These are phyloP conservation scores for Selaginella tamariscina DNA, from an alignment of 75 land plant genomes.

Conservation along the genomic window DNA sequence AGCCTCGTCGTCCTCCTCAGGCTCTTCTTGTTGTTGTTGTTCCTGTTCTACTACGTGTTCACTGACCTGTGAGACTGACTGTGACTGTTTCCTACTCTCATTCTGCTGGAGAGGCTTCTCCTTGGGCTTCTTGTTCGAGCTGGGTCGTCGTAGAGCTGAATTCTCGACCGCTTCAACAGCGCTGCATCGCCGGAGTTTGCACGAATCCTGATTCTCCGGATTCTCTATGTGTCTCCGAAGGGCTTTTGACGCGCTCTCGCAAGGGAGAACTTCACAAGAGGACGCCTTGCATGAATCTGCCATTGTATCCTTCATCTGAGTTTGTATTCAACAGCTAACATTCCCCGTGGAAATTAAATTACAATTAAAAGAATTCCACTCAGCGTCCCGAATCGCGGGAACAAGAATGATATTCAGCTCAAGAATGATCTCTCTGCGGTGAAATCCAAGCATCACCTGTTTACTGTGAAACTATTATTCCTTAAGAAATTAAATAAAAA, in stretches of 20 bases:
- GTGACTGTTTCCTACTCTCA: too few relatives aligned
- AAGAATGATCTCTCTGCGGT: too few relatives aligned
- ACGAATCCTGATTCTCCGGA: neutral
- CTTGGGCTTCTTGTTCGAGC: neutral
- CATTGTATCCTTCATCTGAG: too few relatives aligned
- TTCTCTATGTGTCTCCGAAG: neutral
- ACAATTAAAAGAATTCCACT: too few relatives aligned
- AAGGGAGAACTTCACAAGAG: neutral
- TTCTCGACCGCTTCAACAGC: neutral
- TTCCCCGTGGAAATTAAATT: too few relatives aligned
- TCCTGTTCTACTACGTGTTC: neutral
- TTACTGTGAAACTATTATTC: too few relatives aligned
- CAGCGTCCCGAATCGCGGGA: too few relatives aligned
- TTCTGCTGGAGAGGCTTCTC: neutral
- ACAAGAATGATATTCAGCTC: too few relatives aligned
- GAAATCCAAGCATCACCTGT: too few relatives aligned
- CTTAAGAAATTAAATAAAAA: too few relatives aligned
- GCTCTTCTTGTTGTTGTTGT: neutral
- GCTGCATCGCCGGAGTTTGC: neutral
- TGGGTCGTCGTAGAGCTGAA: neutral
- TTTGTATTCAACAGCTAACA: too few relatives aligned
- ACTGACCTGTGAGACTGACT: too few relatives aligned
- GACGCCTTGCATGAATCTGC: neutral
- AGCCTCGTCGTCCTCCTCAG: neutral
- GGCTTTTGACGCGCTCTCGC: neutral